These are phyloP conservation scores for Crithidia expoeki DNA, from an alignment of 208 protist genomes.

Conservation along the genomic window DNA sequence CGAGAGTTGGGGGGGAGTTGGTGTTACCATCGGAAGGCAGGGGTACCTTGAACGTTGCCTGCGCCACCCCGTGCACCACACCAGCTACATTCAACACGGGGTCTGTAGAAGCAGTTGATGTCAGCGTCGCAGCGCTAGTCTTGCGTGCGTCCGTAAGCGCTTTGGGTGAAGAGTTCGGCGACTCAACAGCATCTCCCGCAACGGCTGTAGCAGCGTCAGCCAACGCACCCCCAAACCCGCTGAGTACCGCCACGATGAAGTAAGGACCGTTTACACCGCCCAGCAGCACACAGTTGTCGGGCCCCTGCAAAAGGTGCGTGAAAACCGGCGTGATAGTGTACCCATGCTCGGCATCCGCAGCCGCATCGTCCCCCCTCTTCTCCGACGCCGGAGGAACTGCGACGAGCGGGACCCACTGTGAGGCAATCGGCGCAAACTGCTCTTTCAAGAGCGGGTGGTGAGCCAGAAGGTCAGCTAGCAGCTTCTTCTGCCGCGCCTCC, in stretches of 20 bases:
- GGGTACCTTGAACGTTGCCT: neutral
- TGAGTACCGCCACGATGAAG: conserved; percentile 21
- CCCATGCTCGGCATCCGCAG: neutral
- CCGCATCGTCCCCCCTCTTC: neutral
- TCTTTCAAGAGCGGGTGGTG: conserved; percentile 27
- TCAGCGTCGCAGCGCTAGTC: too few relatives aligned
- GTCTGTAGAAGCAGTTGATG: neutral
- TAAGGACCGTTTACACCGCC: conserved; percentile 33
- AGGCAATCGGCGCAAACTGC: neutral
- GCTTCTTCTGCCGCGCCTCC: conserved; percentile 1
- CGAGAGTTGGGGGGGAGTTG: neutral
- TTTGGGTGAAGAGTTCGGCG: neutral
- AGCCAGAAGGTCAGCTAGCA: conserved; percentile 12
- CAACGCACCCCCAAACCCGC: conserved; percentile 5
- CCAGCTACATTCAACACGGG: conserved; percentile 4
- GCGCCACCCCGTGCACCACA: neutral
- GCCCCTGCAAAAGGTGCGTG: conserved; percentile 13
- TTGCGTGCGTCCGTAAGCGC: neutral
- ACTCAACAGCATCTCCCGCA: neutral
- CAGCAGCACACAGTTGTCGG: conserved; percentile 16
- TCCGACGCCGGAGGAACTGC: neutral
- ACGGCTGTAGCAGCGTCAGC: neutral
- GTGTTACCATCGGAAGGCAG: neutral
- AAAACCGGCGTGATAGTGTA: conserved; percentile 6
- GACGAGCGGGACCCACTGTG: conserved; percentile 11